Evolutionary conservation across 2,329 filamentous ascomycete genomes (phyloP), one percentile per base, ranked within the genome.

Genomic region (Aureobasidium sp.): DNA sequence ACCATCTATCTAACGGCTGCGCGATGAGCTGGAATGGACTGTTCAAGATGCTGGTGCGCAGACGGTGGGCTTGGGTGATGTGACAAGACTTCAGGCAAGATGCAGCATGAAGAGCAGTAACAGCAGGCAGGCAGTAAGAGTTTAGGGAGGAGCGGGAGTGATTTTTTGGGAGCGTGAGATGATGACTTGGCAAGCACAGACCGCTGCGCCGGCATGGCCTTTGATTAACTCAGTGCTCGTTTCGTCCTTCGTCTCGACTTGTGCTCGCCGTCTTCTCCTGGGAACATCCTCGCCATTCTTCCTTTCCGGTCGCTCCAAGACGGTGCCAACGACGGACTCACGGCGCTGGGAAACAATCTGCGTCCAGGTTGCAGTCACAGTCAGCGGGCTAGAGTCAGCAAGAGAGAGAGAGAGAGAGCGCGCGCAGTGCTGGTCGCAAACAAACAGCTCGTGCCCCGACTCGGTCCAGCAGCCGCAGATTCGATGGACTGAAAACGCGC

Each of bases 151-250:
- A 37, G 47, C 47, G 47, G 31, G 31, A 10, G 45, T 31, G 45
- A 7, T 49, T 49, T 37, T 21, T 38, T 53, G 35, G 19, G 37
- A 23, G 15, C 4, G 50, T 53, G 50, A 38, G 50, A 53, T 53
- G 51, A 42, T 33, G 51, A 37, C 37, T 55, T 55, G 51, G 51
- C 51, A 33, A 40, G 51, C 25, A 31, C 37, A 31, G 51, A 4
- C 35, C 37, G 15, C 50, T 40, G 46, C 17, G 25, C 47, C 23
- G 35, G 50, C 50, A 55, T 40, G 37, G 51, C 37, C 31, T 55
- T 55, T 55, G 51, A 55, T 55, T 55, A 43, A 54, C 25, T 10
- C n/a, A 43, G 17, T 55, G 37, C 27, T 55, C 51, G 51, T 55
- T 55, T 55, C 51, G 51, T 55, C 51, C 31, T 55, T 31, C 10